A percentile compares a stretch with the other conserved stretches of the same genome.
These are phyloP conservation scores for Suillus cothurnatus DNA, from an alignment of 768 basidiomycete species.

Conservation along the genomic window DNA sequence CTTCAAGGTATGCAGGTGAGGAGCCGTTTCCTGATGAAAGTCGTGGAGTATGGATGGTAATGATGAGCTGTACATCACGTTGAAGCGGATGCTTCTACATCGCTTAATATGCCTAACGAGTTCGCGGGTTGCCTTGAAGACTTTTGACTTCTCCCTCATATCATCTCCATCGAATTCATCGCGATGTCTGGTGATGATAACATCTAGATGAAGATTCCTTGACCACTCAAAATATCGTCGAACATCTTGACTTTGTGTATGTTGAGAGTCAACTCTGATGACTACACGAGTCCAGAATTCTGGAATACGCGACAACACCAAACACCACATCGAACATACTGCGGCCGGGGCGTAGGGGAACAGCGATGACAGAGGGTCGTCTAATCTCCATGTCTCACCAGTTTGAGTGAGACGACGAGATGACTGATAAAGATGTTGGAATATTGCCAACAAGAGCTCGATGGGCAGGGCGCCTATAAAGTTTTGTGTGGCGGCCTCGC, in stretches of 20 bases:
- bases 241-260: slow-evolving; percentile 2
- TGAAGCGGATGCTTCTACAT: slow-evolving; percentile 6
- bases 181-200: slow-evolving; percentile 8
- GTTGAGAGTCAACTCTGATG: slow-evolving; percentile 4
- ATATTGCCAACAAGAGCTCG: slow-evolving; percentile 11
- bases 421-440: slow-evolving; percentile 3
- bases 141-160: not conserved
- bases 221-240: slow-evolving; percentile 12
- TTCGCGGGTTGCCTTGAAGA: not conserved
- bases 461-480: slow-evolving; percentile 5
- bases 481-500: not conserved
- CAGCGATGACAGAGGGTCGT: slow-evolving; percentile 3
- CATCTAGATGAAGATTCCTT: slow-evolving; percentile 8
- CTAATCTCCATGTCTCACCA: slow-evolving; percentile 3
- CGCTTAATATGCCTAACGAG: slow-evolving; percentile 7
- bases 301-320: slow-evolving; percentile 5
- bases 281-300: slow-evolving; percentile 15
- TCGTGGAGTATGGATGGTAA: slow-evolving; percentile 5
- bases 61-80: slow-evolving; percentile 10
- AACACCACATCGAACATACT: slow-evolving; percentile 13
- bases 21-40: slow-evolving; percentile 1
- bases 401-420: not conserved
- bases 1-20: slow-evolving; percentile 1
- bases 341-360: slow-evolving; percentile 13
- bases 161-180: slow-evolving; percentile 1